Evolutionary conservation across 495 filamentous ascomycete genomes (phyloP), one percentile per base, ranked within the genome.

Genomic region (Sordaria brevicollis): DNA sequence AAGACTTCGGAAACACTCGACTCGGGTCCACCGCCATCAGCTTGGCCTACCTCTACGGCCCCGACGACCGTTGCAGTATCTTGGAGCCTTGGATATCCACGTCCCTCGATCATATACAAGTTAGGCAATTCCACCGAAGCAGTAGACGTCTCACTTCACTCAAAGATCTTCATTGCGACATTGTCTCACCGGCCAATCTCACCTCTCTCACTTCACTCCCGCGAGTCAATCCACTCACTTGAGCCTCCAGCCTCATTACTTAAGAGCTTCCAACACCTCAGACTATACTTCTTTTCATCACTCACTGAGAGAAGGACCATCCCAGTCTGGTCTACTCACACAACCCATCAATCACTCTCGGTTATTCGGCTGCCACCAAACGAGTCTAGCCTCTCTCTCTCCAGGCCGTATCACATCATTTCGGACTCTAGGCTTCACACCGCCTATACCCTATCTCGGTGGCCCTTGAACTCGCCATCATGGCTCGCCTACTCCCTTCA

Each of bases 401-500:
- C 17, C 49, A 62, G 25, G 11, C 8, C 25, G 33, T 29, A 8
- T 13, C 17, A 35, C 67, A 10, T 35, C 31, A 62, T 33, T 33
- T 65, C n/a, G 35, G 15, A 21, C 67, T 66, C 49, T 69, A 35
- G 34, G 31, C 35, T 37, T 69, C 31, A 25, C 54, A 13, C 43
- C 33, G 68, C 29, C 31, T 33, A 25, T 37, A 31, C 54, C n/a
- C 35, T 29, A 11, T 35, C 68, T n/a, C 70, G 67, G 35, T 37
- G 34, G 36, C 39, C 39, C 37, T 21, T 66, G 13, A 49, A 43
- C 5, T 31, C n/a, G 17, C 4, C 67, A 68, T 39, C 39, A 77
- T 77, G 75, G 13, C 65, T 17, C 67, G 68, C 65, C 19, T 68
- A 25, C 4, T 39, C 3, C 38, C 65, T 9, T n/a, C 72, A 62